phyloP scores from a whole-genome alignment of 257 asterid species.

The Fraxinus americana region DNA sequence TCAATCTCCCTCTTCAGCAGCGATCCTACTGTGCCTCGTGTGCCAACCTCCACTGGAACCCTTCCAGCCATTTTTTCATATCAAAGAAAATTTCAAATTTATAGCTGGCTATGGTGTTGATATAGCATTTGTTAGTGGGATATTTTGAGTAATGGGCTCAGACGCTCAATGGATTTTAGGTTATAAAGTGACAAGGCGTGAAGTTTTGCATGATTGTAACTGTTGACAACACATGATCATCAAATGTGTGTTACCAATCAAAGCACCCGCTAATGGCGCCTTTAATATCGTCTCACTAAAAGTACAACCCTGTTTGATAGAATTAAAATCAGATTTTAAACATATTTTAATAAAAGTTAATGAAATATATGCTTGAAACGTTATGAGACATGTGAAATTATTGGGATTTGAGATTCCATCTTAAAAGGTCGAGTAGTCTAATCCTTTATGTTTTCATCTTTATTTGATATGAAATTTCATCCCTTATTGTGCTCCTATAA shows the following conservation, averaged over 20 bases:
- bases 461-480: too few relatives aligned
- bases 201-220: conserved; percentile 32
- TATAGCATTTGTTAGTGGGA: conserved; percentile 2
- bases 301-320: too few relatives aligned
- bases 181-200: conserved; percentile 23
- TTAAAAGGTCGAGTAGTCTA: too few relatives aligned
- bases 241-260: not conserved
- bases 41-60: conserved; percentile 59
- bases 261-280: not conserved
- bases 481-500: too few relatives aligned
- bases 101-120: not conserved
- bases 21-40: conserved; percentile 86
- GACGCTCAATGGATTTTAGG: conserved; percentile 8
- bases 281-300: not conserved
- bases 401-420: too few relatives aligned
- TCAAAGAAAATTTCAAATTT: not conserved
- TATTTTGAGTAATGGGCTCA: not conserved
- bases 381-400: too few relatives aligned
- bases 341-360: too few relatives aligned
- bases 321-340: too few relatives aligned
- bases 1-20: conserved; percentile 86
- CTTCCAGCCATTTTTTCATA: conserved; percentile 44
- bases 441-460: too few relatives aligned
- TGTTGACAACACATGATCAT: not conserved
- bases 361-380: too few relatives aligned